These are phyloP conservation scores for Aspergillus tanneri DNA, from an alignment of 2,329 filamentous ascomycete genomes.

Conservation along the genomic window DNA sequence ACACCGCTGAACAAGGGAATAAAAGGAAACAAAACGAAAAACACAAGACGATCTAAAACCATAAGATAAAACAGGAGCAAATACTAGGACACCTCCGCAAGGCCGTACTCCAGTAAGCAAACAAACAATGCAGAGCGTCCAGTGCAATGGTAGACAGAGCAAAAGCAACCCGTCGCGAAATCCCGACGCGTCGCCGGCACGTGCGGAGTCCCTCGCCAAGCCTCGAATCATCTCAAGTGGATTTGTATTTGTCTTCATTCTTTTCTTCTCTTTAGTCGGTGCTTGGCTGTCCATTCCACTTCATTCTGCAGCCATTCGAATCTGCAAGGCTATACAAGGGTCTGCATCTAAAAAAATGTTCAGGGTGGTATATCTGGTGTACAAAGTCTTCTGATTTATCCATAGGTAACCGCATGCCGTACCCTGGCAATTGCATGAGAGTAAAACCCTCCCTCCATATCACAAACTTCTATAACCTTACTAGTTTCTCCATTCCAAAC, in stretches of 20 bases:
- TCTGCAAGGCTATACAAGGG: too few relatives aligned
- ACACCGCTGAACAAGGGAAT: slow-evolving; percentile 21
- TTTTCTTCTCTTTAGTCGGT: not conserved
- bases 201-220: slow-evolving; percentile 24
- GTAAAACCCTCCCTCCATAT: too few relatives aligned
- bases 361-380: too few relatives aligned
- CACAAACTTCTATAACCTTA: too few relatives aligned
- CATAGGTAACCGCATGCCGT: too few relatives aligned
- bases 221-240: not conserved
- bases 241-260: not conserved
- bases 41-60: not conserved
- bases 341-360: too few relatives aligned
- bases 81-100: slow-evolving; percentile 10
- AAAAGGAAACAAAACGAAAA: slow-evolving; percentile 3
- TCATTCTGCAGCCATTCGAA: too few relatives aligned
- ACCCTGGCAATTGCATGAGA: too few relatives aligned
- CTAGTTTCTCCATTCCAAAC: too few relatives aligned
- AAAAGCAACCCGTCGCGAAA: slow-evolving; percentile 16
- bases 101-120: slow-evolving; percentile 16
- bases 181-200: slow-evolving; percentile 23
- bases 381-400: too few relatives aligned
- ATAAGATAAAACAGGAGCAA: not conserved
- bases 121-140: slow-evolving; percentile 8
- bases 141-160: not conserved
- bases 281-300: too few relatives aligned